phyloP scores from a whole-genome alignment of 1,284 basidiomycete genomes.

The Pholiota adiposa region DNA sequence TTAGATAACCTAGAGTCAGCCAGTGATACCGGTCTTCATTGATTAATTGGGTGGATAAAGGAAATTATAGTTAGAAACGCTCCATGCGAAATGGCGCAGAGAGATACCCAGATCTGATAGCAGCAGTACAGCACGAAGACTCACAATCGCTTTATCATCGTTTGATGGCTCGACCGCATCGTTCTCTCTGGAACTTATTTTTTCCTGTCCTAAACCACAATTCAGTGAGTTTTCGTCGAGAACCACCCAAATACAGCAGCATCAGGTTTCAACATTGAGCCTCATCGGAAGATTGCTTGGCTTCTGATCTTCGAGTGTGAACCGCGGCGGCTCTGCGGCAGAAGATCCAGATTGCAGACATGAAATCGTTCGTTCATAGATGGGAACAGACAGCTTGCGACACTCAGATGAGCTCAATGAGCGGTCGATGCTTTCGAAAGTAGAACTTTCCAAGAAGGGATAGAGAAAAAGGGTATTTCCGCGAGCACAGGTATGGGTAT shows the following conservation, averaged over 20 bases:
- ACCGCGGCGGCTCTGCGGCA: slow-evolving; percentile 36
- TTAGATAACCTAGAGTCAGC: slow-evolving; percentile 4
- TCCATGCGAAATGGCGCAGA: slow-evolving; percentile 2
- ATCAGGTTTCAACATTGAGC: slow-evolving; percentile 6
- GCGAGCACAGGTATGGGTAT: slow-evolving; percentile 30
- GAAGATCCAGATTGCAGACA: slow-evolving; percentile 24
- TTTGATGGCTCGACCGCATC: neutral
- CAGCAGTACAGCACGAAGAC: neutral
- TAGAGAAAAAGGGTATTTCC: slow-evolving; percentile 34
- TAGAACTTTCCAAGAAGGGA: slow-evolving; percentile 25
- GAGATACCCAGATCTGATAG: neutral
- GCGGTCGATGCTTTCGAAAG: slow-evolving; percentile 5
- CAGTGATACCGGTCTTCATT: slow-evolving; percentile 9
- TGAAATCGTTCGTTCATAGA: slow-evolving; percentile 6
- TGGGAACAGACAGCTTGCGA: slow-evolving; percentile 6
- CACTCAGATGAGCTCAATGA: neutral
- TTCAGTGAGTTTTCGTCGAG: neutral
- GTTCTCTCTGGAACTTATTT: neutral
- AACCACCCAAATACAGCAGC: slow-evolving; percentile 8
- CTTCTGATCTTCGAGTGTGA: slow-evolving; percentile 36
- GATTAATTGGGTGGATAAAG: neutral
- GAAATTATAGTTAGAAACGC: neutral
- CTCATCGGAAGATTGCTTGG: slow-evolving; percentile 26
- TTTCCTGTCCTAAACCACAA: neutral
- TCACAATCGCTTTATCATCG: neutral